Percentiles rank a stretch among this genome's conserved stretches.
These are phyloP conservation scores for Earliella scabrosa DNA, from an alignment of 1,284 basidiomycete species.

Conservation along the genomic window DNA sequence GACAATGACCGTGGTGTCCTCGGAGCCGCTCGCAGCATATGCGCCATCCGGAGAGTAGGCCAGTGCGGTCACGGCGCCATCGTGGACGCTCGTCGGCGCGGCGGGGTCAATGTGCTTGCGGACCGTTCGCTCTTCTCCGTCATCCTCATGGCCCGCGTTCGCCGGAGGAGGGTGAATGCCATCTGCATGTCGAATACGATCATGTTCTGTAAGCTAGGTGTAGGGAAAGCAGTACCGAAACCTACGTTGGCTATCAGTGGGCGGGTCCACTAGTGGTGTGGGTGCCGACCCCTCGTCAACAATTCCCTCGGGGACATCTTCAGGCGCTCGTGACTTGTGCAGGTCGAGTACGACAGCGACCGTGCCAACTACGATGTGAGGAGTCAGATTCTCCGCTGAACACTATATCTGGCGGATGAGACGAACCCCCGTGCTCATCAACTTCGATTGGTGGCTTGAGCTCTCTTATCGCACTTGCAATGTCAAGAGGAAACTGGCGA, in stretches of 20 bases:
- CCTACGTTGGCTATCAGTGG: too few relatives aligned
- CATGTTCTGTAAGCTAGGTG: too few relatives aligned
- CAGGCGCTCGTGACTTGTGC: background rate
- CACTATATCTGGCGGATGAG: background rate
- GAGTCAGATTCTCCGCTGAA: too few relatives aligned
- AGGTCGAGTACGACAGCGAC: slow-evolving; percentile 1
- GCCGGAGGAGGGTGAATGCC: too few relatives aligned
- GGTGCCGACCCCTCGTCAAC: background rate
- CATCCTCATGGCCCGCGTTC: background rate
- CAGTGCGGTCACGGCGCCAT: slow-evolving; percentile 20
- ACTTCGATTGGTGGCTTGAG: slow-evolving; percentile 7
- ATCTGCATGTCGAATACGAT: background rate
- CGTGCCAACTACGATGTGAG: slow-evolving; percentile 2
- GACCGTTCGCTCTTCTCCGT: background rate
- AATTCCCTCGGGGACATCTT: background rate
- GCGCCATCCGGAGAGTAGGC: slow-evolving; percentile 28
- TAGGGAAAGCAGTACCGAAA: too few relatives aligned
- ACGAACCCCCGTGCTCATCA: slow-evolving; percentile 11
- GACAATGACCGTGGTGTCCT: slow-evolving; percentile 26
- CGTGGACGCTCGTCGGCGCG: slow-evolving; percentile 8
- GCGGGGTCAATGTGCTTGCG: background rate
- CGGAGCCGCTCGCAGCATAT: slow-evolving; percentile 27
- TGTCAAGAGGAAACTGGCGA: slow-evolving; percentile 6
- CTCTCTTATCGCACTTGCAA: background rate
- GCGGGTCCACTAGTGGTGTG: background rate